Evolutionary conservation across 225 moss, liverwort and hornwort genomes (phyloP).

Genomic region (Bryum argenteum): DNA sequence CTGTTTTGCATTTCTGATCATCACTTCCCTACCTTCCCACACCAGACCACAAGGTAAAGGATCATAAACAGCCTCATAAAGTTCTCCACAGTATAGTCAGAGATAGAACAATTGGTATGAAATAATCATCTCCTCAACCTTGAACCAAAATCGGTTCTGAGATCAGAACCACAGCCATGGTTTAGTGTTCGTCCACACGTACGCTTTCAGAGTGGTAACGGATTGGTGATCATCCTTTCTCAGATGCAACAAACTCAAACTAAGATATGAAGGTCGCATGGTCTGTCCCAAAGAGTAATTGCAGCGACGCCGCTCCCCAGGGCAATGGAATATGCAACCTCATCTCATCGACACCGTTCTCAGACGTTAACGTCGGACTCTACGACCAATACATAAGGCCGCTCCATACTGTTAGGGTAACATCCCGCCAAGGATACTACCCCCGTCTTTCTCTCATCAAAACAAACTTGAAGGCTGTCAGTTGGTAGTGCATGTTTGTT

Average conservation of each 20-base stretch:
- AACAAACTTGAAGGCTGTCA: constrained; percentile 19
- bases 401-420: too few species aligned
- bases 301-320: constrained; percentile 30
- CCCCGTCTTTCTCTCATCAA: neutral
- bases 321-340: constrained; percentile 28
- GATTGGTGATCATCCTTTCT: constrained; percentile 24
- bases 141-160: neutral
- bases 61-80: constrained; percentile 39
- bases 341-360: neutral
- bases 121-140: constrained; percentile 17
- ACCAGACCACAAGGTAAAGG: neutral
- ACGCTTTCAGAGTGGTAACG: constrained; percentile 39
- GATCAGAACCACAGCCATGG: constrained; percentile 42
- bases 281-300: neutral
- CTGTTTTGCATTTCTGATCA: constrained; percentile 36
- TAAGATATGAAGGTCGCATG: neutral
- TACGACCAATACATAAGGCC: too few species aligned
- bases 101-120: constrained; percentile 38
- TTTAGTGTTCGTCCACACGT: constrained; percentile 23
- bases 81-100: constrained; percentile 25
- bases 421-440: constrained; percentile 10
- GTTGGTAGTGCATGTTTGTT: constrained; percentile 41
- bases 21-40: constrained; percentile 19
- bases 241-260: neutral
- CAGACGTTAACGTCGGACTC: too few species aligned